A percentile compares a stretch with the other conserved stretches of the same genome.
Evolutionary conservation across 176 grass and related monocot genomes (phyloP).

Genomic region (Pontederia paniculata): DNA sequence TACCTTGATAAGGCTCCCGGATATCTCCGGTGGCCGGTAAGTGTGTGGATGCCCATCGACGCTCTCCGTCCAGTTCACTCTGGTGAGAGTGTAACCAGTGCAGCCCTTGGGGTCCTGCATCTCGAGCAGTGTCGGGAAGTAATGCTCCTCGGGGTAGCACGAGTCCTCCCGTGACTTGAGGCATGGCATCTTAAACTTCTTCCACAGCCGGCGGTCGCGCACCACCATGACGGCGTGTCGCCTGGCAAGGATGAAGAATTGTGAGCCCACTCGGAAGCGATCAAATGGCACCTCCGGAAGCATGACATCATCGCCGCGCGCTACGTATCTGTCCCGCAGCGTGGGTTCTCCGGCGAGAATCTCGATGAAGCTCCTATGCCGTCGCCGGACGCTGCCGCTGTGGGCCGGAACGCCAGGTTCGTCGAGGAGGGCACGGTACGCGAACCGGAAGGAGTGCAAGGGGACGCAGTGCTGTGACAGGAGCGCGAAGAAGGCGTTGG

Average conservation of each 20-base stretch:
- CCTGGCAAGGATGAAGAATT: slow-evolving; percentile 77
- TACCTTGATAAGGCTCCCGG: slow-evolving; percentile 48
- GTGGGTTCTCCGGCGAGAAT: slow-evolving; percentile 53
- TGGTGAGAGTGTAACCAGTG: slow-evolving; percentile 65
- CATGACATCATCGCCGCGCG: slow-evolving; percentile 67
- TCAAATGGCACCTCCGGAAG: slow-evolving; percentile 82
- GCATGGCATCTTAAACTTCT: too few relatives aligned
- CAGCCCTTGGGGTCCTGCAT: slow-evolving; percentile 68
- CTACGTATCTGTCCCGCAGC: slow-evolving; percentile 61
- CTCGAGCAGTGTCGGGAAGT: slow-evolving; percentile 94
- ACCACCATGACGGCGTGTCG: slow-evolving; percentile 68
- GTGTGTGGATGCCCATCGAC: slow-evolving; percentile 58
- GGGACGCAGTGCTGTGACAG: too few relatives aligned
- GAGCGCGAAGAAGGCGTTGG: slow-evolving; percentile 79
- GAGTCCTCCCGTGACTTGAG: slow-evolving; percentile 37
- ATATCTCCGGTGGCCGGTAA: slow-evolving; percentile 56
- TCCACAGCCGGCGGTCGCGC: slow-evolving; percentile 57
- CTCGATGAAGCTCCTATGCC: slow-evolving; percentile 86
- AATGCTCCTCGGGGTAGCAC: slow-evolving; percentile 98
- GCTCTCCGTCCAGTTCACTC: slow-evolving; percentile 81
- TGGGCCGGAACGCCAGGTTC: neutral
- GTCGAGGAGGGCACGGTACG: slow-evolving; percentile 39
- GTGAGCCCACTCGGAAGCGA: slow-evolving; percentile 63
- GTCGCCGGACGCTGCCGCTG: slow-evolving; percentile 1
- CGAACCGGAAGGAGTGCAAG: slow-evolving; percentile 50